These are phyloP conservation scores for Tetragonia tetragonoides DNA, from an alignment of 148 eudicot genomes.

Conservation along the genomic window DNA sequence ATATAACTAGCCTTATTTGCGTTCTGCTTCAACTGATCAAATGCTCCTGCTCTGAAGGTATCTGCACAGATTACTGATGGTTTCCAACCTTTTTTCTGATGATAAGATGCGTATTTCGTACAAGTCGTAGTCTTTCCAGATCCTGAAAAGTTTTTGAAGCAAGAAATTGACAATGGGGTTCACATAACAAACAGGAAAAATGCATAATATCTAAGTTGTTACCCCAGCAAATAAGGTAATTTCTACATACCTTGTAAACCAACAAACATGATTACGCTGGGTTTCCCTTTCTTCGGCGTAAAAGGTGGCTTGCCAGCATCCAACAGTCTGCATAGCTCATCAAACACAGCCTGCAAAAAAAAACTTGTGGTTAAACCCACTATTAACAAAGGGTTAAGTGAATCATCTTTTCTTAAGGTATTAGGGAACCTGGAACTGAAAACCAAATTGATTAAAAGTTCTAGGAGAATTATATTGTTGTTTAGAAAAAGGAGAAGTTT, in stretches of 20 bases:
- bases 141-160: too few relatives aligned
- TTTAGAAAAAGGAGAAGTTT: too few relatives aligned
- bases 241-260: conserved; percentile 84
- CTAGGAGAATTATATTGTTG: too few relatives aligned
- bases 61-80: conserved; percentile 97
- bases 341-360: conserved; percentile 75
- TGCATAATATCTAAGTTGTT: too few relatives aligned
- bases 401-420: too few relatives aligned
- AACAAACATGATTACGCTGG: conserved; percentile 90
- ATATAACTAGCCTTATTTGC: conserved; percentile 93
- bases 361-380: too few relatives aligned
- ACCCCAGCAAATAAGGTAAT: conserved; percentile 12
- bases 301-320: conserved; percentile 93
- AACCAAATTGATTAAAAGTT: too few relatives aligned
- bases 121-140: conserved; percentile 98
- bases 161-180: too few relatives aligned
- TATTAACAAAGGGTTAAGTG: too few relatives aligned
- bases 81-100: conserved; percentile 95
- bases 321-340: conserved; percentile 89
- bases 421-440: not conserved
- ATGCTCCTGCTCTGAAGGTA: conserved; percentile 99
- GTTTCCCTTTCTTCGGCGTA: conserved; percentile 82
- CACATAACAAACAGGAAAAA: too few relatives aligned
- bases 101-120: conserved; percentile 91
- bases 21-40: conserved; percentile 98